Percentiles rank a stretch among this genome's conserved stretches.
Conservation (phyloP, 106 monocot species). For the Amphibolis antarctica region DNA sequence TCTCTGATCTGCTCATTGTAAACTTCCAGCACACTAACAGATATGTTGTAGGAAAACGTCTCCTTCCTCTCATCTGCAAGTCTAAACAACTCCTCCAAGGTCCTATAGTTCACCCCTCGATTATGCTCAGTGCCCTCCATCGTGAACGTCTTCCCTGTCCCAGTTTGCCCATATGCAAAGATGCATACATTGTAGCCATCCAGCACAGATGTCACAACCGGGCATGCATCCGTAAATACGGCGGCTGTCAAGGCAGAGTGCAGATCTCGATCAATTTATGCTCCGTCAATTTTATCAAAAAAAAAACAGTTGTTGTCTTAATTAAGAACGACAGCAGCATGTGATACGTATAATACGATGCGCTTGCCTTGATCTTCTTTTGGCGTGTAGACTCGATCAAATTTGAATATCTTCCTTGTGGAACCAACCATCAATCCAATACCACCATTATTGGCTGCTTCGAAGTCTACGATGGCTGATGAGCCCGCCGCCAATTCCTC, state of each 20-base stretch:
- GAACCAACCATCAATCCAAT: slow-evolving; percentile 38
- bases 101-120: slow-evolving; percentile 88
- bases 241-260: too few species aligned
- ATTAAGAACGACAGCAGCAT: too few species aligned
- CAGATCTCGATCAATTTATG: too few species aligned
- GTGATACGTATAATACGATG: too few species aligned
- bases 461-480: slow-evolving; percentile 48
- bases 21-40: slow-evolving; percentile 85
- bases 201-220: slow-evolving; percentile 52
- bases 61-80: slow-evolving; percentile 54
- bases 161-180: slow-evolving; percentile 86
- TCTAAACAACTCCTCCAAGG: slow-evolving; percentile 66
- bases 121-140: slow-evolving; percentile 30
- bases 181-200: slow-evolving; percentile 88
- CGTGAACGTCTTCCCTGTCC: slow-evolving; percentile 78
- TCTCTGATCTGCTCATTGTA: slow-evolving; percentile 90
- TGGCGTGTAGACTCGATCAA: slow-evolving; percentile 66
- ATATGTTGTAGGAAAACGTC: slow-evolving; percentile 45
- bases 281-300: too few species aligned
- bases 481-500: slow-evolving; percentile 43
- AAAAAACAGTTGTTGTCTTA: too few species aligned
- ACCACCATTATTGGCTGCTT: slow-evolving; percentile 65
- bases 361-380: slow-evolving; percentile 57
- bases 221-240: slow-evolving; percentile 50
- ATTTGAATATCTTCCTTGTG: slow-evolving; percentile 58